Evolutionary conservation across 495 filamentous ascomycete genomes (phyloP).

Genomic region (Penicillium atrosanguineum): DNA sequence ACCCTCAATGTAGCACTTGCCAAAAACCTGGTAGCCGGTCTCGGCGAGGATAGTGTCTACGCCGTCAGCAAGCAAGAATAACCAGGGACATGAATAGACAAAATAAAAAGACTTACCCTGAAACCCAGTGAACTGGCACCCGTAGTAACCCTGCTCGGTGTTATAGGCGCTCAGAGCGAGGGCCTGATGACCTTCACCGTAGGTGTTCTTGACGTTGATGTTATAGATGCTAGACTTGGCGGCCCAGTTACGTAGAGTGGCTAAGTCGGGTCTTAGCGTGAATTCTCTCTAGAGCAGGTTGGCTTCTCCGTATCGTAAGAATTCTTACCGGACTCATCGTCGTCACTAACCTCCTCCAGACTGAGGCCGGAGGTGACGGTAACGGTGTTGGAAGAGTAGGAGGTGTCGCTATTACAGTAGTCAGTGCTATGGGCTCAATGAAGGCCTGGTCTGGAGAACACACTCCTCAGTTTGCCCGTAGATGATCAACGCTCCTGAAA

Average conservation of each 20-base stretch:
- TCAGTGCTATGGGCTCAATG: background rate
- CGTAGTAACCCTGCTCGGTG: conserved; percentile 57
- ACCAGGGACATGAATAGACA: background rate
- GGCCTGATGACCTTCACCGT: conserved; percentile 54
- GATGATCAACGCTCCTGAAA: conserved; percentile 52
- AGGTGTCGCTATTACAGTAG: conserved; percentile 27
- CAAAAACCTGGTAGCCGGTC: conserved; percentile 58
- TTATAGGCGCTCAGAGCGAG: conserved; percentile 56
- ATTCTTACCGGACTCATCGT: conserved; percentile 38
- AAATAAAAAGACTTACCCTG: conserved; percentile 31
- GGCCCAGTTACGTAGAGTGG: conserved; percentile 54
- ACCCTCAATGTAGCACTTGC: conserved; percentile 53
- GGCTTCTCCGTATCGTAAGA: background rate
- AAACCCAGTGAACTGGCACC: conserved; percentile 52
- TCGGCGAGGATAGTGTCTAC: conserved; percentile 58
- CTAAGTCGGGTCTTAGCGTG: conserved; percentile 19
- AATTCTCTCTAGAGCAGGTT: no score
- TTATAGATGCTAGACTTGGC: conserved; percentile 58
- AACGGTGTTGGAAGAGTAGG: conserved; percentile 57
- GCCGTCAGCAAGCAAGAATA: background rate
- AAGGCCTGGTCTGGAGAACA: background rate
- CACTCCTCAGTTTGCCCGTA: conserved; percentile 60
- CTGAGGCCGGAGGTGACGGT: conserved; percentile 50
- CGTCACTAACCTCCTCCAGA: conserved; percentile 35
- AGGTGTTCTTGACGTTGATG: conserved; percentile 57